A percentile compares a stretch with the other conserved stretches of the same genome.
Conservation (phyloP, 164 flowering plant species). For the Macadamia tetraphylla region DNA sequence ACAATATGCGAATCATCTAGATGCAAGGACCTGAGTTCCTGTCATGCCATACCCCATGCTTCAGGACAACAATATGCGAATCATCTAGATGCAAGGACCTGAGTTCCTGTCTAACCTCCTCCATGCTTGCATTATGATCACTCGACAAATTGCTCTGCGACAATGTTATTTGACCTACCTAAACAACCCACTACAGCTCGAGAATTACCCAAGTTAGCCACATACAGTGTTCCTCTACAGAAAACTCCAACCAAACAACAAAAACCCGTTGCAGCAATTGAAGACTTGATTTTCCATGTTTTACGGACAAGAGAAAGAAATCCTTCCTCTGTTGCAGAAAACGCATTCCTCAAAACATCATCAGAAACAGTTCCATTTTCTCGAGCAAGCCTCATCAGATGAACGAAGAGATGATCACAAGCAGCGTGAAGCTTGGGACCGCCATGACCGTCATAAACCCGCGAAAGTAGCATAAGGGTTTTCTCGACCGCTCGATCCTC, state of each 20-base stretch:
- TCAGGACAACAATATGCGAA: too few species aligned
- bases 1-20: conserved; percentile 72
- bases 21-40: conserved; percentile 48
- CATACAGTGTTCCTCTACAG: conserved; percentile 48
- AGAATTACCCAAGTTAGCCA: conserved; percentile 79
- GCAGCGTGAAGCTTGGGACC: conserved; percentile 71
- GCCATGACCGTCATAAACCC: conserved; percentile 89
- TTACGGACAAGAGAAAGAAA: conserved; percentile 55
- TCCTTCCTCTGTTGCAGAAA: conserved; percentile 67
- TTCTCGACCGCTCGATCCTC: conserved; percentile 79
- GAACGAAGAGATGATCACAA: conserved; percentile 43
- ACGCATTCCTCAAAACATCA: conserved; percentile 52
- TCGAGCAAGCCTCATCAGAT: conserved; percentile 43
- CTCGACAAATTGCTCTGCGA: conserved; percentile 60
- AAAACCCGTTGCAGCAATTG: conserved; percentile 63
- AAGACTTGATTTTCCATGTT: conserved; percentile 35
- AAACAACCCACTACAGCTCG: conserved; percentile 64
- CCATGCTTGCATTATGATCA: conserved; percentile 71
- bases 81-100: too few species aligned
- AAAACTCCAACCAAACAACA: conserved; percentile 79
- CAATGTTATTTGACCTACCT: conserved; percentile 37
- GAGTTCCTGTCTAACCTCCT: conserved; percentile 71
- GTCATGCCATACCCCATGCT: too few species aligned
- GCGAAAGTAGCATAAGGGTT: conserved; percentile 46
- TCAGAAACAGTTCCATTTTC: conserved; percentile 53